Conservation (phyloP, 768 basidiomycete genomes). For the Pleurotus djamor region DNA sequence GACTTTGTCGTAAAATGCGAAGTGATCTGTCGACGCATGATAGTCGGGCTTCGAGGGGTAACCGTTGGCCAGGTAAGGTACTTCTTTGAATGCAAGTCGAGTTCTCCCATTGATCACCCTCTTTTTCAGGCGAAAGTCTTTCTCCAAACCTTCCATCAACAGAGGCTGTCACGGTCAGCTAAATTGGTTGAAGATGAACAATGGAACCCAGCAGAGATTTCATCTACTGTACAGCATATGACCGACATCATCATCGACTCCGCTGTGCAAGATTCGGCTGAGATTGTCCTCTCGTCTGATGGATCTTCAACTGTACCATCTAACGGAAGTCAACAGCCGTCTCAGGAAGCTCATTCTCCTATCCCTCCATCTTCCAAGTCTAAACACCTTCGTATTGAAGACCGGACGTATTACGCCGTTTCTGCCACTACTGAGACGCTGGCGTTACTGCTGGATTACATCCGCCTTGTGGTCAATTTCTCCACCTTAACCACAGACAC, state of each 20-base stretch:
- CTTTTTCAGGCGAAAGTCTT: constrained; percentile 75
- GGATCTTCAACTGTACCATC: constrained; percentile 14
- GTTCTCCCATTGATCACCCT: constrained; percentile 10
- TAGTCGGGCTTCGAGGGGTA: constrained; percentile 86
- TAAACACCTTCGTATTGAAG: constrained; percentile 79
- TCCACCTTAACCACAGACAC: constrained; percentile 89
- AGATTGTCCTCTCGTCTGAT: constrained; percentile 44
- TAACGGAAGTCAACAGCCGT: constrained; percentile 14
- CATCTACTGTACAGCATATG: constrained; percentile 62
- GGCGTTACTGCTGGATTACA: constrained; percentile 76
- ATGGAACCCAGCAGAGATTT: constrained; percentile 84
- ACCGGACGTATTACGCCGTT: constrained; percentile 82
- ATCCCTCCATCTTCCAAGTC: constrained; percentile 19
- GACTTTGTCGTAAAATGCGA: constrained; percentile 88
- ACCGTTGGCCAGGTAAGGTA: constrained; percentile 73
- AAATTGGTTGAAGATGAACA: constrained; percentile 95
- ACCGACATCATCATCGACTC: constrained; percentile 74
- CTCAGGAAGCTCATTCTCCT: constrained; percentile 14
- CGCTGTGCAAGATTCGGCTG: constrained; percentile 79
- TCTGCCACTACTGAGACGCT: constrained; percentile 79
- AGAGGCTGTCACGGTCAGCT: constrained; percentile 74
- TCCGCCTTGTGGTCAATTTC: constrained; percentile 85
- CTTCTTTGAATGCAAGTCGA: constrained; percentile 4
- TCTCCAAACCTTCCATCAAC: constrained; percentile 83
- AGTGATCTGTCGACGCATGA: constrained; percentile 84